Evolutionary conservation across 2,329 filamentous ascomycete species (phyloP), one percentile per base, ranked within the genome.

Genomic region (Pseudogymnoascus sp.): DNA sequence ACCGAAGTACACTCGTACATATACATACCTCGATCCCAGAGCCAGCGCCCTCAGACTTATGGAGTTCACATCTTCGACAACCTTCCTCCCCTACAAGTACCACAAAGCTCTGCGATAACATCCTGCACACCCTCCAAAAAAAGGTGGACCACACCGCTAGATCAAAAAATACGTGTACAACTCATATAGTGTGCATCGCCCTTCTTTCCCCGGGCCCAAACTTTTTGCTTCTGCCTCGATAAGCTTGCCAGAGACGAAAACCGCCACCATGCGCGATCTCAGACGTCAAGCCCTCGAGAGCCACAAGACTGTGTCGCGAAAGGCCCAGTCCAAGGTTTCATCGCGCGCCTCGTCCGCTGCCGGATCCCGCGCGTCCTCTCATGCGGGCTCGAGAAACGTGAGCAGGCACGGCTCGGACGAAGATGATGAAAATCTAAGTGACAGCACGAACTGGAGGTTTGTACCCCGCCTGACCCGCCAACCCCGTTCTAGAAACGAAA

Each of bases 301-400:
- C 74, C 76, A 77, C 66, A 85, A 85, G 74, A 85, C 83, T 0
- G 74, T 83, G 29, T 85, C 83, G 58, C 80, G 79, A 67, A 84
- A 84, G 68, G 80, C 81, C 15, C 77, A 77, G 62, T 80, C 80
- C 25, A 73, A 77, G 62, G 71, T 77, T 12, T 76, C 74, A 48
- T 82, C 80, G 4, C 76, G 77, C 33, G 73, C 77, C 8, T 75
- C 75, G 15, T 82, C 80, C n/a, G 78, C 78, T 31, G 73, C 77
- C 6, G 74, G 75, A 17, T 82, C 80, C 17, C 78, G 78, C 60
- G 74, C 76, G 15, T 77, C 74, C 65, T 82, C 80, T 7, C 76
- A 79, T 29, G 73, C 75, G 6, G 76, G 75, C 31, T 84, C 81
- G 12, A 73, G 79, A 59, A 77, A 75, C 63, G 75, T 71, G 17